Evolutionary conservation across 768 basidiomycete species (phyloP), one percentile per base, ranked within the genome.

Genomic region (Roridomyces roridus): DNA sequence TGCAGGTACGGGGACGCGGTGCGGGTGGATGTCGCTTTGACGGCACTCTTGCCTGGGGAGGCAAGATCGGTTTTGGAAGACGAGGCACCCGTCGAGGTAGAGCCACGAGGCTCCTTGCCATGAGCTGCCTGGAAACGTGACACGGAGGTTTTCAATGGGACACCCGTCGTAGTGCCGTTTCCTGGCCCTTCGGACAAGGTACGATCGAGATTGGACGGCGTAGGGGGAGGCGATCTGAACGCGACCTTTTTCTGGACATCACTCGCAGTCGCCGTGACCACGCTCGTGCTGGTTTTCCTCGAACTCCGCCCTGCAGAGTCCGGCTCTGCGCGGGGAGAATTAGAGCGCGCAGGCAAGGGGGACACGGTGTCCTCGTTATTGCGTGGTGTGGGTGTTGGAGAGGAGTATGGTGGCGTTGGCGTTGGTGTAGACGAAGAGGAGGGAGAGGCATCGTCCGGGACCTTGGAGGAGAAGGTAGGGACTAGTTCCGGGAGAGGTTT

Each of bases 241-340:
- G 91, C 92, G 41, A 94, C 92, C 75, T 92, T 92, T 80, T 94
- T 94, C 67, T 83, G 84, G 28, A 83, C 77, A 62, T 89, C 88
- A 59, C 70, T 70, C 43, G 70, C 56, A 21, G 69, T 65, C 40
- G 60, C 63, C 9, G 67, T 69, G 34, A 59, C 65, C 24, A 67
- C 52, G 29, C 63, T 55, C 4, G 63, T 66, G 63, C 74, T 76
- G 26, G 71, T 66, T 61, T 80, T 80, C 51, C 75, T 72, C n/a
- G 74, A 70, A 49, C 68, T 73, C 29, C 71, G 69, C 0, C 60
- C 64, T 12, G 73, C 59, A 12, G 69, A 68, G 43, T 75, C 74
- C 26, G 54, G 54, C n/a, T 71, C 68, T 24, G 60, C 46, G 28
- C 61, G 62, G n/a, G 66, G 55, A 12, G 67, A 62, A 46, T 56